Base-by-base conservation (phyloP, 2,329 filamentous ascomycete species). In the Aureobasidium sp. region DNA sequence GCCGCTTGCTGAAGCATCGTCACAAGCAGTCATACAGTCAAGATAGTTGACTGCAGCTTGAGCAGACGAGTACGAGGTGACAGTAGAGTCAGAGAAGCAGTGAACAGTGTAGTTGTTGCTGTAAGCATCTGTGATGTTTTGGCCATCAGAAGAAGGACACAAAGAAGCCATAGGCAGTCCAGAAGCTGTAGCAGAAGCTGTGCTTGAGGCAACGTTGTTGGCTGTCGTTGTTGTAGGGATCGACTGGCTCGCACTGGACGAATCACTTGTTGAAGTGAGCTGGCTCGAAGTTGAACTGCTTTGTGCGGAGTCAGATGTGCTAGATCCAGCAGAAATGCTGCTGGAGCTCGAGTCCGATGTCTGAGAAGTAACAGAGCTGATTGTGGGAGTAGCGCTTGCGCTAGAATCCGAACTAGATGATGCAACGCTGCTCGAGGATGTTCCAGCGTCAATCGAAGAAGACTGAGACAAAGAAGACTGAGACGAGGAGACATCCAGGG, bases 11-110 rank as follows among this genome's bases (percentile, higher is more conserved):
- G 58, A 48, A 16, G 41, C 39, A 37, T 48, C 51, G 36, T 66
- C 63, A 29, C 64, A 66, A 29, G 54, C 61, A 41, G 61, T 55
- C 53, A 62, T 51, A 37, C 64, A 66, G 14, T 66, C 64, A 7
- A 61, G 45, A 29, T 63, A 66, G 8, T 59, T 59, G 11, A 3
- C 32, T 7, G 37, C 36, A 30, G 63, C 63, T 9, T 49, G 44
- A 10, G 58, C 57, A 47, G 41, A 63, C 8, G 63, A 34, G 53
- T 63, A 64, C 11, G 61, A 49, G 42, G 27, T 37, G 1, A 57
- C 27, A 16, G 51, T 58, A n/a, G 59, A 62, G 39, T 63, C 64
- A n/a, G 53, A 61, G 41, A 42, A 61, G 39, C 62, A 63, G 39
- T 49, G 49, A 44, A 63, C 51, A 30, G 51, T 63, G 41, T 63